These are phyloP conservation scores for Cercophora samala DNA, from an alignment of 495 filamentous ascomycete species.

Conservation along the genomic window DNA sequence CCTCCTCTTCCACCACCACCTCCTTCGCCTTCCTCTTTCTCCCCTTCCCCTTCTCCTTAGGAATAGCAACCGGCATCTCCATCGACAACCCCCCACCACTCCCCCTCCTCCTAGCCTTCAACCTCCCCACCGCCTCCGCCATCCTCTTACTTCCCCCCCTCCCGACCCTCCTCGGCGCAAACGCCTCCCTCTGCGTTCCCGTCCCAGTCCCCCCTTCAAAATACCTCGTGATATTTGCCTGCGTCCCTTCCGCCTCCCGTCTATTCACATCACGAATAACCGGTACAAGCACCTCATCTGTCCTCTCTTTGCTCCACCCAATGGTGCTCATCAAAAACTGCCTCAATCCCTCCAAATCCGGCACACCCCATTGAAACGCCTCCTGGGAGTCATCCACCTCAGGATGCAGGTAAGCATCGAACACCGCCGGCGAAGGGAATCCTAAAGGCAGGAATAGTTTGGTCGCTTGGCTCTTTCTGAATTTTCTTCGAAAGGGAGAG, in stretches of 20 bases:
- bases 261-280: conserved; percentile 94
- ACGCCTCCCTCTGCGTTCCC: conserved; percentile 52
- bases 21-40: conserved; percentile 29
- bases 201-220: conserved; percentile 53
- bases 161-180: conserved; percentile 69
- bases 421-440: conserved; percentile 70
- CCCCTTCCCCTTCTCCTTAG: conserved; percentile 1
- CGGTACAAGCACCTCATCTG: conserved; percentile 90
- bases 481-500: conserved; percentile 74
- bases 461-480: conserved; percentile 64
- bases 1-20: conserved; percentile 29
- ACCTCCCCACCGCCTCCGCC: conserved; percentile 71
- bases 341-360: conserved; percentile 83
- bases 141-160: conserved; percentile 70
- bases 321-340: conserved; percentile 87
- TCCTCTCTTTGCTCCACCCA: conserved; percentile 85
- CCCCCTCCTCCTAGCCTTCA: conserved; percentile 44
- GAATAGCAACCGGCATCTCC: conserved; percentile 26
- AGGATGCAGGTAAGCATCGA: conserved; percentile 77
- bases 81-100: conserved; percentile 18
- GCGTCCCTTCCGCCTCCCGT: conserved; percentile 80
- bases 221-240: conserved; percentile 91
- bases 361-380: conserved; percentile 89
- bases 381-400: conserved; percentile 77
- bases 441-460: conserved; percentile 79